These are phyloP conservation scores for Pythium plurisporium DNA, from an alignment of 352 stramenopile genomes.

Conservation along the genomic window DNA sequence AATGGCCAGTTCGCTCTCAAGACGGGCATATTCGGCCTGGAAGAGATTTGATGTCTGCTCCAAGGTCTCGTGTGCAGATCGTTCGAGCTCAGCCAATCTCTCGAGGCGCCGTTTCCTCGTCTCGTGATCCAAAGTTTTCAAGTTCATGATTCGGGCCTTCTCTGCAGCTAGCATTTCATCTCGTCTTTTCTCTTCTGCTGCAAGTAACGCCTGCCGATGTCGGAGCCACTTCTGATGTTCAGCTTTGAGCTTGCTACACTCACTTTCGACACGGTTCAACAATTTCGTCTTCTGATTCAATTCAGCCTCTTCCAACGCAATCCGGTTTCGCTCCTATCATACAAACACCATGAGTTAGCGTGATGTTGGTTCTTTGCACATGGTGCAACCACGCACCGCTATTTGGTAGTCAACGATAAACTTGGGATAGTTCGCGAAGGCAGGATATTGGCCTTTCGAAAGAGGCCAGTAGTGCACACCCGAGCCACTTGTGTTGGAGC, in stretches of 20 bases:
- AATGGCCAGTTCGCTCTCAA: constrained; percentile 48
- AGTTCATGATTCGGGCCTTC: constrained; percentile 54
- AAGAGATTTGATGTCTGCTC: constrained; percentile 61
- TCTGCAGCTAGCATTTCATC: constrained; percentile 58
- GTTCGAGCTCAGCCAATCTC: constrained; percentile 56
- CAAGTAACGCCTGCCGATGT: constrained; percentile 47
- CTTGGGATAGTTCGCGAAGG: constrained; percentile 71
- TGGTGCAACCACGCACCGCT: too few relatives aligned
- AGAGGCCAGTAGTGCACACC: constrained; percentile 46
- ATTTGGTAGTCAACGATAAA: constrained; percentile 86
- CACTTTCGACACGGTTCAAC: constrained; percentile 47
- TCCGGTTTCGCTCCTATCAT: constrained; percentile 70
- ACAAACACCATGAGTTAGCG: neutral
- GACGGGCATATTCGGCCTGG: constrained; percentile 50
- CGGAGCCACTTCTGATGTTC: constrained; percentile 68
- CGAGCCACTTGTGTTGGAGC: neutral
- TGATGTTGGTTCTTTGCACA: too few relatives aligned
- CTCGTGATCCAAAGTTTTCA: constrained; percentile 71
- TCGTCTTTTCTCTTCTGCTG: constrained; percentile 55
- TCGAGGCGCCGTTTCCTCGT: constrained; percentile 61
- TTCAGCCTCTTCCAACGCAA: constrained; percentile 71
- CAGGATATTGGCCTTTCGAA: constrained; percentile 67
- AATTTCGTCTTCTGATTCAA: constrained; percentile 59
- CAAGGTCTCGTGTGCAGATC: constrained; percentile 50
- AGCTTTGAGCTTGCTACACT: constrained; percentile 46